Evolutionary conservation across 371 early-diverging fungal genomes (phyloP).

Genomic region (Choanephora cucurbitarum): DNA sequence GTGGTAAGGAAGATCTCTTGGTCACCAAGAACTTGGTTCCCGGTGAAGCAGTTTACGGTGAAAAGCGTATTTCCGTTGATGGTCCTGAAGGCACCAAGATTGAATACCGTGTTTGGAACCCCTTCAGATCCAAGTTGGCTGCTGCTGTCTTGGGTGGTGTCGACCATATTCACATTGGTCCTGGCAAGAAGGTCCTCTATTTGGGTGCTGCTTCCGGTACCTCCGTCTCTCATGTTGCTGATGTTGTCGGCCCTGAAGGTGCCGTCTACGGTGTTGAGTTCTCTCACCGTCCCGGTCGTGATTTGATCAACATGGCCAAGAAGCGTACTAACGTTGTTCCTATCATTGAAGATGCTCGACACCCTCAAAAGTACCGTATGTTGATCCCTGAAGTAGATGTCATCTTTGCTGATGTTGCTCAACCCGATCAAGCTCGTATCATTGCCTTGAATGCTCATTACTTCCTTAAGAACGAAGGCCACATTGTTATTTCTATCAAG

Average conservation of each 20-base stretch:
- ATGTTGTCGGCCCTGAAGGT: slow-evolving; percentile 98
- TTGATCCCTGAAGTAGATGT: slow-evolving; percentile 99
- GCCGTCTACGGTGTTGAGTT: slow-evolving; percentile 99
- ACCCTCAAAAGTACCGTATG: slow-evolving; percentile 99
- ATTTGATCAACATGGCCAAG: slow-evolving; percentile 99
- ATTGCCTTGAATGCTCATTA: slow-evolving; percentile 98
- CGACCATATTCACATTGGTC: slow-evolving; percentile 96
- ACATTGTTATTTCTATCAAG: slow-evolving; percentile 99
- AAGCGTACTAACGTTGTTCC: slow-evolving; percentile 99
- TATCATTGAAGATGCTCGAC: slow-evolving; percentile 99
- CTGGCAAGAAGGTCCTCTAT: slow-evolving; percentile 99
- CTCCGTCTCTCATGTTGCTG: slow-evolving; percentile 99
- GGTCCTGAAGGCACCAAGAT: slow-evolving; percentile 95
- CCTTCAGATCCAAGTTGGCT: slow-evolving; percentile 99
- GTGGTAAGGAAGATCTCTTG: slow-evolving; percentile 99
- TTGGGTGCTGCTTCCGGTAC: slow-evolving; percentile 99
- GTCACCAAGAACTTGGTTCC: slow-evolving; percentile 99
- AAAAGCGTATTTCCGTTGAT: slow-evolving; percentile 98
- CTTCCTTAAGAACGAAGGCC: slow-evolving; percentile 98
- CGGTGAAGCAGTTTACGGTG: slow-evolving; percentile 98
- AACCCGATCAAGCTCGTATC: slow-evolving; percentile 99
- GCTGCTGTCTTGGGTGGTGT: slow-evolving; percentile 99
- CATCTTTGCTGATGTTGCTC: slow-evolving; percentile 99
- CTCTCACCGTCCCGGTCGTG: slow-evolving; percentile 99
- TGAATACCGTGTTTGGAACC: slow-evolving; percentile 99